Evolutionary conservation across 163 green algal genomes (phyloP), one percentile per base, ranked within the genome.

Genomic region (Chlamydomonas reinhardtii): DNA sequence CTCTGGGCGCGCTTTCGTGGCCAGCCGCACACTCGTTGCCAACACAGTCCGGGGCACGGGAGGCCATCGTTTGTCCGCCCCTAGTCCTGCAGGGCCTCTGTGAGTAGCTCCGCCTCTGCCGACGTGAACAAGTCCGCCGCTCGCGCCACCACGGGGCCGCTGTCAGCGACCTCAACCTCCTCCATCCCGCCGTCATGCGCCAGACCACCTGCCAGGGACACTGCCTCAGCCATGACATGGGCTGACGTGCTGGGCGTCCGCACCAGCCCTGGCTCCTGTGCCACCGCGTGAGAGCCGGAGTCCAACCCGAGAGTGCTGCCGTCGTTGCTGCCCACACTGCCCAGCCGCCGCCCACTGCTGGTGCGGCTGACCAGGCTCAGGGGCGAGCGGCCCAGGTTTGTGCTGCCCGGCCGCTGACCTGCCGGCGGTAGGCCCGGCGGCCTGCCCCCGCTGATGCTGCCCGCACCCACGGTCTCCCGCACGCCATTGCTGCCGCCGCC

Each of bases 41-140:
- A 48, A 48, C 39, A 48, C 39, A 48, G n/a, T n/a, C n/a, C n/a
- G n/a, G n/a, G n/a, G n/a, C 39, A 48, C 39, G 8, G 5, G 8
- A 48, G 8, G 8, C 5, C 8, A 8, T 8, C 8, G 5, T 5
- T 48, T 48, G 39, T 48, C 39, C 39, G 8, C 39, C 27, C 1
- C 62, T 32, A 79, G 0, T 86, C 70, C 56, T 65, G 69, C 12
- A 86, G 70, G 8, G 82, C 82, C 61, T 87, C 82, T 4, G 82
- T 73, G 6, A 87, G 39, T 37, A 87, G 39, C 24, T 87, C 82
- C 0, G 82, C 82, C 61, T 87, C 82, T 2, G 82, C 82, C 8
- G 82, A 82, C 6, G 82, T 87, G 6, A 87, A 29, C 71, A 86
- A 16, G 54, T 32, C 70, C n/a, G 62, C 32, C 2, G 74, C 52